Evolutionary conservation across 1,284 basidiomycete genomes (phyloP).

Genomic region (Tetrapyrgos nigripes): DNA sequence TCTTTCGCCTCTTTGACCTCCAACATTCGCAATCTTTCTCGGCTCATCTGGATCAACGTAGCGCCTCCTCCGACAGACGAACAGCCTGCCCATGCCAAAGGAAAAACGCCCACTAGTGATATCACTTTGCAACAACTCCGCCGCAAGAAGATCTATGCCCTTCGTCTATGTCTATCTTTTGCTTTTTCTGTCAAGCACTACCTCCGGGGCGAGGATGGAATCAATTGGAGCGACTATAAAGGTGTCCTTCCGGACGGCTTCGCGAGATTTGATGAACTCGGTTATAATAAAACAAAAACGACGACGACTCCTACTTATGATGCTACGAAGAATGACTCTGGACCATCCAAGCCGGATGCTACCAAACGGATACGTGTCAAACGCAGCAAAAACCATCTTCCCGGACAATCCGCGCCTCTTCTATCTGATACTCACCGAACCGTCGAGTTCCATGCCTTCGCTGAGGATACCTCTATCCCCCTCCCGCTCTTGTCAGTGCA

Average conservation of each 20-base stretch:
- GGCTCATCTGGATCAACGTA: constrained; percentile 80
- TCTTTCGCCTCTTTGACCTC: constrained; percentile 73
- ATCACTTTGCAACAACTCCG: constrained; percentile 65
- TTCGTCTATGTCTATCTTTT: constrained; percentile 75
- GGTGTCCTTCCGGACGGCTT: constrained; percentile 71
- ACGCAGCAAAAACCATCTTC: constrained; percentile 61
- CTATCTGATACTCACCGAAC: constrained; percentile 59
- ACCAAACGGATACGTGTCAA: constrained; percentile 74
- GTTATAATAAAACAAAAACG: constrained; percentile 42
- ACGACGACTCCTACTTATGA: constrained; percentile 41
- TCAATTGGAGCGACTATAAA: constrained; percentile 68
- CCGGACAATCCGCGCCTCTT: constrained; percentile 60
- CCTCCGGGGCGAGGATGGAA: constrained; percentile 77
- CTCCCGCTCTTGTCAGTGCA: constrained; percentile 75
- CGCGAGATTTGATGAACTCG: constrained; percentile 48
- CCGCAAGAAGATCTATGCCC: constrained; percentile 71
- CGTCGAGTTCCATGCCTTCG: constrained; percentile 65
- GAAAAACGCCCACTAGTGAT: constrained; percentile 52
- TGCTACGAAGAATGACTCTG: constrained; percentile 47
- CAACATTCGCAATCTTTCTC: constrained; percentile 45
- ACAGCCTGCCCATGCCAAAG: constrained; percentile 47
- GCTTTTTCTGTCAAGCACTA: constrained; percentile 80
- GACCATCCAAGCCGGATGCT: constrained; percentile 47
- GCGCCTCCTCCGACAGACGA: constrained; percentile 64
- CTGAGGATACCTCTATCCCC: constrained; percentile 64